A percentile compares a stretch with the other conserved stretches of the same genome.
phyloP scores from a whole-genome alignment of 495 filamentous ascomycete genomes.

The Penicillium cinerascens region DNA sequence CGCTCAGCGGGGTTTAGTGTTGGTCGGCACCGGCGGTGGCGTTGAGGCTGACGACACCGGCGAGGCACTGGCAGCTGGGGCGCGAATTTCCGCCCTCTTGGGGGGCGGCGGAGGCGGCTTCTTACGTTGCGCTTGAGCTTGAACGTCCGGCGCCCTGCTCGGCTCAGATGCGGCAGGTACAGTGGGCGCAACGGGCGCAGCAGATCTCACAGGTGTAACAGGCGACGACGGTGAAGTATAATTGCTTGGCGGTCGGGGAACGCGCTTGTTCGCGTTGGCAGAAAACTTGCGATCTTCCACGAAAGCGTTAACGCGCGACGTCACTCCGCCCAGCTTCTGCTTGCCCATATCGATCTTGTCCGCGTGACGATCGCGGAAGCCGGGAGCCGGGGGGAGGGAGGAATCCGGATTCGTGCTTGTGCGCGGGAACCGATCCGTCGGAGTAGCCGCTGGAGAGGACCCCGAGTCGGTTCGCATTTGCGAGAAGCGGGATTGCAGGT shows the following conservation, averaged over 20 bases:
- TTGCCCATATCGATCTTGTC: constrained; percentile 67
- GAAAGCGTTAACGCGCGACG: constrained; percentile 33
- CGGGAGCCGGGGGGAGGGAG: constrained; percentile 6
- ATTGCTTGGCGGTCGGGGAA: constrained; percentile 28
- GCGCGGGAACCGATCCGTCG: constrained; percentile 51
- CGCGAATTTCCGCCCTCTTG: constrained; percentile 50
- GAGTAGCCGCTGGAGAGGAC: constrained; percentile 22
- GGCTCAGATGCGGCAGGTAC: constrained; percentile 7
- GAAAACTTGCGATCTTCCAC: constrained; percentile 35
- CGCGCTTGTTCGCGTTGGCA: constrained; percentile 26
- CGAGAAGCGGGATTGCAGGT: constrained; percentile 67
- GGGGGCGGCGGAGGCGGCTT: constrained; percentile 67
- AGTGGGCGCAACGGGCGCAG: not conserved
- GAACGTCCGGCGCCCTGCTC: not conserved
- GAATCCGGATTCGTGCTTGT: constrained; percentile 30
- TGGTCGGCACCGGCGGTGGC: constrained; percentile 41
- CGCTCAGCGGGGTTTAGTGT: constrained; percentile 44
- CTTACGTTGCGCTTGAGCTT: constrained; percentile 44
- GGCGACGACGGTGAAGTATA: not conserved
- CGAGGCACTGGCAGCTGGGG: constrained; percentile 21
- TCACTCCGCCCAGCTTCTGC: constrained; percentile 53
- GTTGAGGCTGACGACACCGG: constrained; percentile 19
- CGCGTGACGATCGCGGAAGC: constrained; percentile 57
- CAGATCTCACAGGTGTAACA: not conserved
- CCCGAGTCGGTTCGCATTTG: constrained; percentile 43